Percentiles rank a stretch among this genome's conserved stretches.
Evolutionary conservation across 2,329 filamentous ascomycete species (phyloP).

Genomic region (Parascedosporium putredinis): DNA sequence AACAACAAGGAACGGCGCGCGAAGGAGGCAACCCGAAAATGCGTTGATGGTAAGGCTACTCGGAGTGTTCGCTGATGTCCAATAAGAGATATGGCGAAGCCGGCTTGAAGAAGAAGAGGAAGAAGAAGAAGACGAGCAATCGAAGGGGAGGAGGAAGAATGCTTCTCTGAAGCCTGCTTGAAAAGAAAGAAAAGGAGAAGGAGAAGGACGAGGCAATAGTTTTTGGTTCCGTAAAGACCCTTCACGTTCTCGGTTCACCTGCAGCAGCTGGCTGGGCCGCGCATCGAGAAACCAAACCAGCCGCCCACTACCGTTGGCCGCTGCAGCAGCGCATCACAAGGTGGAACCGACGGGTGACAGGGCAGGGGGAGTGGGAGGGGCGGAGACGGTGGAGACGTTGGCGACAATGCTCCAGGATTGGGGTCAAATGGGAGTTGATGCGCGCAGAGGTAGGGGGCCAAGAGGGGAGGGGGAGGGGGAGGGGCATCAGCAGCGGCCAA

Average conservation of each 20-base stretch:
- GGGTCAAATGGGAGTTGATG: no score
- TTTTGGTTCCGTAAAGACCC: no score
- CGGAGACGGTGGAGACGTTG: not conserved
- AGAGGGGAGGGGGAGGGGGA: no score
- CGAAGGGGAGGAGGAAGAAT: not conserved
- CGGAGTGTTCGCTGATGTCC: no score
- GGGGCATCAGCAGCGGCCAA: no score
- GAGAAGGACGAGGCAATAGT: not conserved
- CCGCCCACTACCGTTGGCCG: not conserved
- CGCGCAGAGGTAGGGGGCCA: no score
- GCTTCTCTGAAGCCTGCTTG: not conserved
- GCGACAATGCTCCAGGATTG: no score
- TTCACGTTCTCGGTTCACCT: not conserved
- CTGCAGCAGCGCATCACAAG: not conserved
- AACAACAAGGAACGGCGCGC: not conserved
- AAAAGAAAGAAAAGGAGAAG: not conserved
- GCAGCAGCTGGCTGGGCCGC: not conserved
- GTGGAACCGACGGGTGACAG: constrained; percentile 2
- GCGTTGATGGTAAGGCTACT: no score
- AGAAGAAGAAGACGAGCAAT: not conserved
- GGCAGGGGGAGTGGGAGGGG: not conserved
- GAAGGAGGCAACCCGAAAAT: no score
- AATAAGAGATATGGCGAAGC: not conserved
- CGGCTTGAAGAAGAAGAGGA: not conserved
- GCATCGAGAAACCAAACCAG: not conserved